These are phyloP conservation scores for Botrytis cinerea DNA, from an alignment of 2,329 filamentous ascomycete genomes.

Conservation along the genomic window DNA sequence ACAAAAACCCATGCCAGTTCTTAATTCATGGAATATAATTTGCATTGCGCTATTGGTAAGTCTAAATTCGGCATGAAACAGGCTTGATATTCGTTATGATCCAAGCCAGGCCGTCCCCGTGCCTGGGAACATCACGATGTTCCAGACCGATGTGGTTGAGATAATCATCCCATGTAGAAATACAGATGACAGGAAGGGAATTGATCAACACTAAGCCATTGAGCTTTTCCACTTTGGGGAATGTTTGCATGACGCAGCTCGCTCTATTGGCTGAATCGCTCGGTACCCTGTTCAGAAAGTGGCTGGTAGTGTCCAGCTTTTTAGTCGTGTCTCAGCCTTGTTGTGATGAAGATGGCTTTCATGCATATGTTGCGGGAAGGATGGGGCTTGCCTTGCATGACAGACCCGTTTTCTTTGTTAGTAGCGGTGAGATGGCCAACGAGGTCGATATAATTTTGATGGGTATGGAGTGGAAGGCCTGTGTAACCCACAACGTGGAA, in stretches of 20 bases:
- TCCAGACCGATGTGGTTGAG: background rate
- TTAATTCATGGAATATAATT: background rate
- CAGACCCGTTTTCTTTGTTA: conserved; percentile 5
- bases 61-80: background rate
- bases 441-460: background rate
- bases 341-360: conserved; percentile 9
- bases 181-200: background rate
- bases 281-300: background rate
- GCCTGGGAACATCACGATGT: background rate
- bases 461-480: background rate
- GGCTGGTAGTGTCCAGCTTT: background rate
- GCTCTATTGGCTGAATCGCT: background rate
- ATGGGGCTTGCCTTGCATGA: background rate
- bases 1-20: background rate
- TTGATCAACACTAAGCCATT: background rate
- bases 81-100: background rate
- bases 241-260: conserved; percentile 1
- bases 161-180: background rate
- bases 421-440: background rate
- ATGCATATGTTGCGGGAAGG: conserved; percentile 11
- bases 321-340: conserved; percentile 16
- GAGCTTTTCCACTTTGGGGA: background rate
- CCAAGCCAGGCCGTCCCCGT: conserved; percentile 1
- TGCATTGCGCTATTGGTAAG: conserved; percentile 5
- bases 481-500: background rate